Percentiles rank a stretch among this genome's conserved stretches.
These are phyloP conservation scores for Sporothrix globosa DNA, from an alignment of 2,329 filamentous ascomycete genomes.

Conservation along the genomic window DNA sequence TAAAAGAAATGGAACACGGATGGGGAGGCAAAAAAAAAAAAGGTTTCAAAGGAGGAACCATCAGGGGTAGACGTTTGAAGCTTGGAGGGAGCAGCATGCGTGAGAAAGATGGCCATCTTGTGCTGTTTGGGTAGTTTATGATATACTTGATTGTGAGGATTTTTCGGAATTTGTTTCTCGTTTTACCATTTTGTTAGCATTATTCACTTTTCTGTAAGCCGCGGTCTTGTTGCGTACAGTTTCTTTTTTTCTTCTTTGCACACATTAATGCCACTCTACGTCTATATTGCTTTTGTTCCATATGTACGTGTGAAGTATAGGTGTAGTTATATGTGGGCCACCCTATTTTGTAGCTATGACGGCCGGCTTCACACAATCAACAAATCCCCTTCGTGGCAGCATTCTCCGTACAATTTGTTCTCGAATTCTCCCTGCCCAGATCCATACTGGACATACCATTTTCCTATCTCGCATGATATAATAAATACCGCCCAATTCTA, in stretches of 20 bases:
- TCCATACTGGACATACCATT: neutral
- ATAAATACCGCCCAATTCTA: neutral
- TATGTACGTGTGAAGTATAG: neutral
- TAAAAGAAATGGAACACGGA: conserved; percentile 22
- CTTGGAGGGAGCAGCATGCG: neutral
- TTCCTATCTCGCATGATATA: conserved; percentile 21
- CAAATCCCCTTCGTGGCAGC: no score
- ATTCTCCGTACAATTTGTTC: neutral
- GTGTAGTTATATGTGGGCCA: neutral
- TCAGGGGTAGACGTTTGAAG: neutral
- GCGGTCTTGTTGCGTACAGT: conserved; percentile 12
- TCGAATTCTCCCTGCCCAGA: conserved; percentile 1
- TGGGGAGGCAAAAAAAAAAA: neutral
- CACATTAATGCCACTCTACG: conserved; percentile 30
- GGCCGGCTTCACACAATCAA: neutral
- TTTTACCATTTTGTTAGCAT: conserved; percentile 10
- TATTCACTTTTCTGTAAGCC: conserved; percentile 5
- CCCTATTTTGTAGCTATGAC: neutral
- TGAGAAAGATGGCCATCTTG: neutral
- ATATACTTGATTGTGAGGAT: conserved; percentile 11
- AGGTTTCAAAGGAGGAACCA: conserved; percentile 1
- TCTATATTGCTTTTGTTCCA: conserved; percentile 1
- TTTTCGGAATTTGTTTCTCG: neutral
- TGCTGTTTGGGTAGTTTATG: conserved; percentile 14
- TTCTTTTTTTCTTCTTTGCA: neutral